Base-by-base conservation (phyloP, 192 early-diverging fungal genomes). In the Backusella sp. region DNA sequence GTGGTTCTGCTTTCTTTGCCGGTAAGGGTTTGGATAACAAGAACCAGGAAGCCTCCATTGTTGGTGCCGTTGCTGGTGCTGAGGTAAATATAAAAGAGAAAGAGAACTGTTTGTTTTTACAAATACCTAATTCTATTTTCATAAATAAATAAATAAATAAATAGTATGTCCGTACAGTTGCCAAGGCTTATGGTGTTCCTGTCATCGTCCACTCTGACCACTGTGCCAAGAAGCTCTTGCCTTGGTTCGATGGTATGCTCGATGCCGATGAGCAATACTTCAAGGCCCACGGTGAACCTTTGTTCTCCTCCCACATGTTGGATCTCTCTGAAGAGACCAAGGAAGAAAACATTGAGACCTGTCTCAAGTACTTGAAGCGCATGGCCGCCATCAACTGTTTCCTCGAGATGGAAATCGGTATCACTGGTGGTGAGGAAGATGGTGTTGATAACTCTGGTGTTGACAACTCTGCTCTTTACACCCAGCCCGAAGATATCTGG, bases 231-330 rank as follows among this genome's bases (percentile, higher is more conserved):
- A 96, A 97, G 90, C 92, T 98, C 73, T 88, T 98, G 39, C 95
- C 95, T 39, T 98, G 96, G 96, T 96, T 98, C 84, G 96, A 98
- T 74, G 56, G 56, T 75, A 98, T 98, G 96, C 88, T 98, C 73
- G 89, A 82, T 62, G 96, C 96, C 62, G 96, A 98, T 86, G 96
- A 97, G 83, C 92, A 87, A 73, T 96, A 98, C 92, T 98, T 94
- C 88, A 92, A 91, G 87, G 83, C 84, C 77, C 94, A 98, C 84
- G 91, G 91, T 81, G 96, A 96, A 88, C 95, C 96, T 49, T 92
- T 98, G 79, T 98, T 96, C 91, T 96, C 94, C 12, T 97, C 96
- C 76, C 97, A 98, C 89, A 98, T 98, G 97, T 90, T 98, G 72
- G 97, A 98, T 90, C 91, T 98, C 68, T 95, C 94, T n/a, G 97